Evolutionary conservation across 345 rosid genomes (phyloP), one percentile per base, ranked within the genome.

Genomic region (Sisymbrium altissimum): DNA sequence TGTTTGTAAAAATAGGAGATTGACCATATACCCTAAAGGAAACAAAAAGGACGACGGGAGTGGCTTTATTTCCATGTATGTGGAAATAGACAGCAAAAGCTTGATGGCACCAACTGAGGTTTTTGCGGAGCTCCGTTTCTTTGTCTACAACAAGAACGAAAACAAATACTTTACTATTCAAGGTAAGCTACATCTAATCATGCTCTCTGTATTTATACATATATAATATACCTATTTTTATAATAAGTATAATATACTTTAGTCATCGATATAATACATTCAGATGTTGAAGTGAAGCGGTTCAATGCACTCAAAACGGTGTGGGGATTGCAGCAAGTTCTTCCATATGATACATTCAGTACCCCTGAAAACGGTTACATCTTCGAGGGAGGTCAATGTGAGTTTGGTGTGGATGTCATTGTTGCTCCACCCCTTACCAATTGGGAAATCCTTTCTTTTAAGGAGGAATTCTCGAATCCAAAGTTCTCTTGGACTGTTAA

Each of bases 381-480:
- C 4, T 68, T 55, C 13, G 64, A 68, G 9, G 73, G 64, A 29
- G 43, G 4, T 30, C 43, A 68, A 9, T 68, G 69, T 7, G 69
- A 64, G 55, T 64, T 46, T 32, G 56, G 69, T 46, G 69, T 64
- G 45, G 69, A 64, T 55, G 64, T 55, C 32, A 12, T 30, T 29
- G 73, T 54, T 68, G 19, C 19, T 29, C 3, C 41, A 7, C 53
- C 72, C 2, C 30, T 40, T 29, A 68, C 18, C 41, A 68, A 54
- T 29, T 68, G 72, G 72, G 63, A 54, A 12, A 68, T 68, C 1
- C 30, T 68, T 9, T 40, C 72, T 29, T 68, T 54, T 7, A 3
- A 40, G 40, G 53, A 54, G 52, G 40, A 40, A 40, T 25, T 38
- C 15, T 0, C 19, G 4, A 0, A 5, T 6, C 53, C 48, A 15